These are phyloP conservation scores for Dothideomycetidae sp. DNA, from an alignment of 2,329 filamentous ascomycete genomes.

Conservation along the genomic window DNA sequence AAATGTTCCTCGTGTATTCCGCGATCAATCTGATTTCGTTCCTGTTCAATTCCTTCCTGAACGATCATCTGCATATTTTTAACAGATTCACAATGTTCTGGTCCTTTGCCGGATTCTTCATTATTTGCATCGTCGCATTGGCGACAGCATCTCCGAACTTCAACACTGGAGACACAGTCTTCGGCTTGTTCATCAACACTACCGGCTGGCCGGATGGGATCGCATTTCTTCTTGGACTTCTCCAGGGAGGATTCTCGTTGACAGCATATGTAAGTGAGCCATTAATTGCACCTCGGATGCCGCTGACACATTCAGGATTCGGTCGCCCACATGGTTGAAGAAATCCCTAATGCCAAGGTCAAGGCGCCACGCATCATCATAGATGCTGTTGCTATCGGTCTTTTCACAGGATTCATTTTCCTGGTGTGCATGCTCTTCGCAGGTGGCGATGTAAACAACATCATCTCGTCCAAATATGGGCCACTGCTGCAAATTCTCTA, in stretches of 20 bases:
- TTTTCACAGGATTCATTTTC: constrained; percentile 25
- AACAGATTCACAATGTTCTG: constrained; percentile 58
- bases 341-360: constrained; percentile 23
- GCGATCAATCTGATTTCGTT: constrained; percentile 48
- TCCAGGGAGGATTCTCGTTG: constrained; percentile 23
- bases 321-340: constrained; percentile 36
- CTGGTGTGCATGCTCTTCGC: constrained; percentile 24
- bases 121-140: constrained; percentile 57
- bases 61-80: constrained; percentile 46
- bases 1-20: constrained; percentile 61
- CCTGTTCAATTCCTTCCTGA: constrained; percentile 51
- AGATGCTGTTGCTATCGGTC: constrained; percentile 23
- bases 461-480: constrained; percentile 20
- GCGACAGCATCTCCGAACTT: constrained; percentile 52
- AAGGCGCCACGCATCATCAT: constrained; percentile 25
- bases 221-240: constrained; percentile 31
- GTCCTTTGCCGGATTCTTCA: constrained; percentile 52
- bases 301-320: constrained; percentile 23
- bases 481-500: constrained; percentile 23
- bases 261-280: constrained; percentile 28
- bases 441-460: constrained; percentile 19
- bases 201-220: constrained; percentile 27
- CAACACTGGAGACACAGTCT: constrained; percentile 51
- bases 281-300: not conserved
- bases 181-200: constrained; percentile 50